Percentiles rank a stretch among this genome's conserved stretches.
Conservation (phyloP, 2,329 filamentous ascomycete species). For the Calonectria hawksworthii region DNA sequence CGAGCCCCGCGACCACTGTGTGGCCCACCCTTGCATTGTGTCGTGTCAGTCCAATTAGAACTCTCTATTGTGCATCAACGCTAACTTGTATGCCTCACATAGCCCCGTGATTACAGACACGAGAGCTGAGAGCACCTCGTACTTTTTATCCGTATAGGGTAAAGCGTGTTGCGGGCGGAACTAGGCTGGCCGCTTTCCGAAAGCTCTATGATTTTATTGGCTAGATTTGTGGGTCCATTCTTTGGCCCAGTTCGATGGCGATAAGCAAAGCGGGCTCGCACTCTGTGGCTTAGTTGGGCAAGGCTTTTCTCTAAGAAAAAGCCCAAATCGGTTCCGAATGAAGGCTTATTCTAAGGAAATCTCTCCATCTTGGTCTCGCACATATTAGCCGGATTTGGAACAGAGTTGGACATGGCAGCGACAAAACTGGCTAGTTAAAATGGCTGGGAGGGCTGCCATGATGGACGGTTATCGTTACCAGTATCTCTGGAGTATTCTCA, state of each 20-base stretch:
- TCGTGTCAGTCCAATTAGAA: too few species aligned
- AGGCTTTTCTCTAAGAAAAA: not conserved
- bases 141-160: constrained; percentile 2
- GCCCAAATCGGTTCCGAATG: not conserved
- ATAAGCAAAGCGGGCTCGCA: not conserved
- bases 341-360: not conserved
- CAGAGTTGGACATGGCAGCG: not conserved
- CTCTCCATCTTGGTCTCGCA: not conserved
- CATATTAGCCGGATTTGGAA: not conserved
- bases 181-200: not conserved
- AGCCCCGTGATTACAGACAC: not conserved
- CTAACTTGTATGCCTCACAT: not conserved
- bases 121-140: not conserved
- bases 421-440: not conserved
- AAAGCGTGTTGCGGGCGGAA: not conserved
- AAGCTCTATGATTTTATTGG: not conserved
- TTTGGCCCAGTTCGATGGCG: not conserved
- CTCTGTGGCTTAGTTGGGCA: not conserved
- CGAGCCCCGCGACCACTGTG: not conserved
- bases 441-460: not conserved
- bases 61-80: not conserved
- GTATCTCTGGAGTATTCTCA: too few species aligned
- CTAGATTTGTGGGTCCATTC: not conserved
- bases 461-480: not conserved
- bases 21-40: not conserved